phyloP scores from a whole-genome alignment of 495 filamentous ascomycete species.

The Zalerion maritima region DNA sequence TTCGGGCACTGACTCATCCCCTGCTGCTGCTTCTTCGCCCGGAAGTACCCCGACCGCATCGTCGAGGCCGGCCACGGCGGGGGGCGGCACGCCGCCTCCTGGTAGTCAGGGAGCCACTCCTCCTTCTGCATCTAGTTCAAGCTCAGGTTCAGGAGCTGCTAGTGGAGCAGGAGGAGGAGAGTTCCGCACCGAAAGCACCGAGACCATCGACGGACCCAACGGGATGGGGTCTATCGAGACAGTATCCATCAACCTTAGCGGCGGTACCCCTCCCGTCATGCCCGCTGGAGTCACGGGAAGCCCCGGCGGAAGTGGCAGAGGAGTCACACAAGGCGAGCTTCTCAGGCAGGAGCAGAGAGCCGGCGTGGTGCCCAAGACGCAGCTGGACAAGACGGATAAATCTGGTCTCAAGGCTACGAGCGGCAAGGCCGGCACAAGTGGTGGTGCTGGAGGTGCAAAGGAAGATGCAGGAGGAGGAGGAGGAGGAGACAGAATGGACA shows the following conservation, averaged over 20 bases:
- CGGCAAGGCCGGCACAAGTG: slow-evolving; percentile 8
- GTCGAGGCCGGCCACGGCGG: slow-evolving; percentile 6
- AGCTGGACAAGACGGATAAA: slow-evolving; percentile 16
- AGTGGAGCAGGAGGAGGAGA: no score
- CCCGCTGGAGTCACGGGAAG: slow-evolving; percentile 13
- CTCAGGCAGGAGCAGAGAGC: slow-evolving; percentile 67
- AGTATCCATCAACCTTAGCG: slow-evolving; percentile 52
- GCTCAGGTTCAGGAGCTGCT: no score
- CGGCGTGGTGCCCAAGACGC: slow-evolving; percentile 43
- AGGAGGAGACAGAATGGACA: no score
- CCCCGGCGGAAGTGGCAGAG: slow-evolving; percentile 19
- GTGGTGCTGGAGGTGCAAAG: slow-evolving; percentile 11
- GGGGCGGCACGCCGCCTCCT: no score
- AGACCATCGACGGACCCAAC: slow-evolving; percentile 57
- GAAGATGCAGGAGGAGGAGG: slow-evolving; percentile 8
- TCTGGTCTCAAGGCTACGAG: slow-evolving; percentile 12
- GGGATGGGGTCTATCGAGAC: slow-evolving; percentile 59
- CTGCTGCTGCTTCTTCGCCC: no score
- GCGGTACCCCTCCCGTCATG: slow-evolving; percentile 37
- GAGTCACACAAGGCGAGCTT: slow-evolving; percentile 62
- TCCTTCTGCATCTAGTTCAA: no score
- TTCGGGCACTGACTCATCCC: slow-evolving; percentile 11
- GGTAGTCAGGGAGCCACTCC: no score
- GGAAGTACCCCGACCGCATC: slow-evolving; percentile 6
- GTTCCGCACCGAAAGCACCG: slow-evolving; percentile 50